Conservation (phyloP, 768 basidiomycete species). For the Kwoniella sp. region DNA sequence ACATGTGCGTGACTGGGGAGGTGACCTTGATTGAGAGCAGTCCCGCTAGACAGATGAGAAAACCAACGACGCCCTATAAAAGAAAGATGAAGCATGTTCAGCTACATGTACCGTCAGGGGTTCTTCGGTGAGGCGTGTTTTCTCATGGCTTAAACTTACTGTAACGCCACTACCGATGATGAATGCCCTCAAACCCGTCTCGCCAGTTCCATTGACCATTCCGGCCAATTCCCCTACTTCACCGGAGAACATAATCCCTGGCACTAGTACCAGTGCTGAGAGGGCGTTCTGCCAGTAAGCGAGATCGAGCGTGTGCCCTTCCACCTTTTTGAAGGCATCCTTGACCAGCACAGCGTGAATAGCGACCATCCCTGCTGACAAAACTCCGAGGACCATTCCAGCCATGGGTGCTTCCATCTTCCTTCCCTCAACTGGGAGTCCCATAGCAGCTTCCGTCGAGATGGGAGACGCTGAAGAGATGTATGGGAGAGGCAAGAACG, state of each 20-base stretch:
- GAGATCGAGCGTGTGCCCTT: constrained; percentile 30
- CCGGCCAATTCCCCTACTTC: constrained; percentile 19
- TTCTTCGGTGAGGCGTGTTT: no score
- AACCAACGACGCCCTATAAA: constrained; percentile 54
- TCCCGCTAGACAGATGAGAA: constrained; percentile 91
- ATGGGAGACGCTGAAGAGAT: neutral
- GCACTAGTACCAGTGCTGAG: constrained; percentile 22
- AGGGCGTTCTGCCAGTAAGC: constrained; percentile 39
- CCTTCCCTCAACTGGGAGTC: neutral
- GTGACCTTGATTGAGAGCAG: constrained; percentile 93
- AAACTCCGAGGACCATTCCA: constrained; percentile 34
- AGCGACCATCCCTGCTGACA: constrained; percentile 34
- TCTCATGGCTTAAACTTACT: constrained; percentile 17
- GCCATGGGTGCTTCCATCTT: constrained; percentile 32
- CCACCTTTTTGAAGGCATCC: constrained; percentile 28
- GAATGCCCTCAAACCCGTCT: constrained; percentile 24
- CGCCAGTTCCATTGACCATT: constrained; percentile 16
- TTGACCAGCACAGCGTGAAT: constrained; percentile 39
- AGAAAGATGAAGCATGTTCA: neutral
- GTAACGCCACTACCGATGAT: constrained; percentile 30
- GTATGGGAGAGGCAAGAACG: constrained; percentile 27
- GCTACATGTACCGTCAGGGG: no score
- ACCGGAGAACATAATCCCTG: constrained; percentile 19
- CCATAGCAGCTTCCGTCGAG: neutral
- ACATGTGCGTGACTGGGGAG: constrained; percentile 91